Evolutionary conservation across 768 basidiomycete species (phyloP).

Genomic region (Amanita polypyramis): DNA sequence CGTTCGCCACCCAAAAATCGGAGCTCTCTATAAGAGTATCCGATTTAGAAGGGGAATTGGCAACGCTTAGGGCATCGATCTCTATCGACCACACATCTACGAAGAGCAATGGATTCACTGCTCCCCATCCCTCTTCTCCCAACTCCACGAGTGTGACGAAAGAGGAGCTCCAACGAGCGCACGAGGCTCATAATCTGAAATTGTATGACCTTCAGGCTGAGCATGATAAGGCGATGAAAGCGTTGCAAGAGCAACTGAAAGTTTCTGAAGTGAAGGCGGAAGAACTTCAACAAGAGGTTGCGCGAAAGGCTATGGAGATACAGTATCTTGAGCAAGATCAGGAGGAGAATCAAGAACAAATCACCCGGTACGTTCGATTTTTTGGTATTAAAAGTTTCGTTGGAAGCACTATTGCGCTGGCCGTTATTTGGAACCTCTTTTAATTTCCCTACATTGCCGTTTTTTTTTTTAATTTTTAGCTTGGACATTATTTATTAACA

Average conservation of each 20-base stretch:
- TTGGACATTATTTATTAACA: constrained; percentile 27
- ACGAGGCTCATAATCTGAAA: constrained; percentile 81
- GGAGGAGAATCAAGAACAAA: constrained; percentile 65
- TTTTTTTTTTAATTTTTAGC: constrained; percentile 5
- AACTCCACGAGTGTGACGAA: constrained; percentile 39
- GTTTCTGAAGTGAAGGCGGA: constrained; percentile 34
- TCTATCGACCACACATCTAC: constrained; percentile 38
- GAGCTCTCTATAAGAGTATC: constrained; percentile 53
- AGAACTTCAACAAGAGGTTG: constrained; percentile 50
- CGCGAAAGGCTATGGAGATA: constrained; percentile 73
- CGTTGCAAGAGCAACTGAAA: constrained; percentile 47
- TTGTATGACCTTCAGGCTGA: constrained; percentile 63
- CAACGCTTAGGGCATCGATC: constrained; percentile 48
- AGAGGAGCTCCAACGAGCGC: constrained; percentile 67
- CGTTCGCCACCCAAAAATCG: constrained; percentile 48
- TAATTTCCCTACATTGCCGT: constrained; percentile 18
- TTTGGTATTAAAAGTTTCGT: constrained; percentile 50
- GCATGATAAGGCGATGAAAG: constrained; percentile 48
- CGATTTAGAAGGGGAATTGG: constrained; percentile 71
- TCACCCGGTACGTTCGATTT: constrained; percentile 66
- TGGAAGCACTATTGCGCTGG: constrained; percentile 40
- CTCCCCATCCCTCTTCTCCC: constrained; percentile 26
- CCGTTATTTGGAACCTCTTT: constrained; percentile 42
- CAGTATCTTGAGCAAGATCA: constrained; percentile 70
- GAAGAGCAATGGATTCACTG: constrained; percentile 43